phyloP scores from a whole-genome alignment of 2,329 filamentous ascomycete genomes.

The Claviceps arundinis region DNA sequence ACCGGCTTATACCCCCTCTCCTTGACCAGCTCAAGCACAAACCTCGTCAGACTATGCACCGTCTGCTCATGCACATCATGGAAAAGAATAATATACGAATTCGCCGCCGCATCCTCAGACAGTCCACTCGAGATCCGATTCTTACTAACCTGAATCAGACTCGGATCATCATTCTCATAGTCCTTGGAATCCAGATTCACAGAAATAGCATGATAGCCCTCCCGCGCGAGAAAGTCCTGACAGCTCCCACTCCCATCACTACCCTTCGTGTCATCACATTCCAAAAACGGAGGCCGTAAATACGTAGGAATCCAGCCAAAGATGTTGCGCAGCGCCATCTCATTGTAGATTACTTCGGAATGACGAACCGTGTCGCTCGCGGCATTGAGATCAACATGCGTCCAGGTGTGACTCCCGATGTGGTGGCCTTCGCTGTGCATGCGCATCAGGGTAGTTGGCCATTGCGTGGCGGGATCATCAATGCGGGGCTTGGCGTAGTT shows the following conservation, averaged over 20 bases:
- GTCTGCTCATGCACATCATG: constrained; percentile 39
- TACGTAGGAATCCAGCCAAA: constrained; percentile 29
- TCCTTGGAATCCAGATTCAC: constrained; percentile 49
- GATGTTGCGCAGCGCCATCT: constrained; percentile 29
- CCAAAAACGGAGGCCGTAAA: constrained; percentile 32
- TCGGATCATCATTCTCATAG: constrained; percentile 37
- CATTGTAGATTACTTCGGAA: constrained; percentile 29
- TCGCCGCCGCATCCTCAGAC: constrained; percentile 17
- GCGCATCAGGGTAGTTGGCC: constrained; percentile 24
- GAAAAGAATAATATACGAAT: constrained; percentile 36
- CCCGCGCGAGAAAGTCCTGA: constrained; percentile 18
- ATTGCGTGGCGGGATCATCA: constrained; percentile 21
- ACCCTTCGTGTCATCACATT: constrained; percentile 21
- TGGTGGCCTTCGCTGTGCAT: constrained; percentile 32
- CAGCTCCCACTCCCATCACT: constrained; percentile 13
- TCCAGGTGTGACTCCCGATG: constrained; percentile 33
- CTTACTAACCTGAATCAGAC: constrained; percentile 33
- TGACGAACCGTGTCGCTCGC: constrained; percentile 20
- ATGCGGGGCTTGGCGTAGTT: constrained; percentile 28
- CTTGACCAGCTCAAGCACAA: not conserved
- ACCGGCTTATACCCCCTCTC: constrained; percentile 25
- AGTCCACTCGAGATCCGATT: constrained; percentile 20
- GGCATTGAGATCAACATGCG: constrained; percentile 29
- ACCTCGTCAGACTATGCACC: constrained; percentile 22
- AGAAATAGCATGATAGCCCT: constrained; percentile 43